Percentiles rank a stretch among this genome's conserved stretches.
Evolutionary conservation across 257 asterid species (phyloP).

Genomic region (Gynochthodes officinalis): DNA sequence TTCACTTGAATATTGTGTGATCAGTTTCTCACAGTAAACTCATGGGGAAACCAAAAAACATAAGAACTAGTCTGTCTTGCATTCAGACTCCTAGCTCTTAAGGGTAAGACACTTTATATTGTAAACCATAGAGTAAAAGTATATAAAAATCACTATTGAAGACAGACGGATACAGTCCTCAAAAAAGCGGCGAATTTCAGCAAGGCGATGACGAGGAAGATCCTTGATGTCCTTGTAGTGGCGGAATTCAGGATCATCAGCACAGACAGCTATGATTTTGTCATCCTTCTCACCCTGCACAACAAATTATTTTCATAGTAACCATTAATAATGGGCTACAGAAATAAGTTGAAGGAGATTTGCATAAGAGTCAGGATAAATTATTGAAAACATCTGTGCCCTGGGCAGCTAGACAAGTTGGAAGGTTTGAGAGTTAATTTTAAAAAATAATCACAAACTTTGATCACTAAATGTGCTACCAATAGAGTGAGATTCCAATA

Average conservation of each 20-base stretch:
- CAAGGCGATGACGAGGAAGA: constrained; percentile 85
- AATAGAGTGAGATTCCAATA: background rate
- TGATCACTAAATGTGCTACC: background rate
- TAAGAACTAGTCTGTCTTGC: background rate
- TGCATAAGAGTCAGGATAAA: background rate
- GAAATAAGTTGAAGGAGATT: background rate
- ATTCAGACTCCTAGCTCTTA: background rate
- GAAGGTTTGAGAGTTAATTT: background rate
- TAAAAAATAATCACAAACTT: background rate
- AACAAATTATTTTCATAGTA: constrained; percentile 4
- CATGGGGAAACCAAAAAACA: too few relatives aligned
- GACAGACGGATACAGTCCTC: constrained; percentile 77
- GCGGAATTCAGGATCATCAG: constrained; percentile 89
- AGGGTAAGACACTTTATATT: background rate
- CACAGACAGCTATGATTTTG: constrained; percentile 90
- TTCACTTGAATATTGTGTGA: background rate
- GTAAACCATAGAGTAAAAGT: background rate
- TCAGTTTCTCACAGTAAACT: too few relatives aligned
- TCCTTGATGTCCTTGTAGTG: constrained; percentile 67
- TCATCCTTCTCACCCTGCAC: constrained; percentile 88
- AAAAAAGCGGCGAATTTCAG: constrained; percentile 92
- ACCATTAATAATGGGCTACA: background rate
- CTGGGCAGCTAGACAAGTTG: background rate
- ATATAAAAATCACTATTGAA: background rate
- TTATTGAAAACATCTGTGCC: background rate